These are phyloP conservation scores for Ceraceosorus bombacis DNA, from an alignment of 1,284 basidiomycete species.

Conservation along the genomic window DNA sequence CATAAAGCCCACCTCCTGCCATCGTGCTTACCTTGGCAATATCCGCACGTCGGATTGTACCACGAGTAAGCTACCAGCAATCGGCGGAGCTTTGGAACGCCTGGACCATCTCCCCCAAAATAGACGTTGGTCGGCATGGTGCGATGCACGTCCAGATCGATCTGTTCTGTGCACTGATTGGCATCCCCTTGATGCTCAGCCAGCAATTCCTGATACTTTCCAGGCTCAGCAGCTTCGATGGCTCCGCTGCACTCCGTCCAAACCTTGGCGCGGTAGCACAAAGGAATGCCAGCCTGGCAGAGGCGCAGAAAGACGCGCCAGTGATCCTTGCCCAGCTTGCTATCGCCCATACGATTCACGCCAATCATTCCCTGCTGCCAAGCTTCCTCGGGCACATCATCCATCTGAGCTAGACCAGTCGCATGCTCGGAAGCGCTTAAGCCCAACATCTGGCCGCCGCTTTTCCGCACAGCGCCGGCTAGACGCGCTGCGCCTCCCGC, in stretches of 20 bases:
- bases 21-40: constrained; percentile 37
- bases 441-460: too few species aligned
- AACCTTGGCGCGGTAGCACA: constrained; percentile 71
- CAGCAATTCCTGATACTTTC: constrained; percentile 77
- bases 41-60: constrained; percentile 52
- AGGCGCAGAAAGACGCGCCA: constrained; percentile 70
- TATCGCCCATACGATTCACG: constrained; percentile 70
- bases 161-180: constrained; percentile 65
- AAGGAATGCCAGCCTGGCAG: constrained; percentile 74
- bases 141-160: constrained; percentile 77
- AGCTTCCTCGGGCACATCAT: constrained; percentile 22
- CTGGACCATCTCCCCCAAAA: constrained; percentile 89
- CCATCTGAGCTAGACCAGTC: too few species aligned
- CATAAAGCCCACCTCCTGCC: background rate
- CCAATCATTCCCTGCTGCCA: constrained; percentile 59
- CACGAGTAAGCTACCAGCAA: constrained; percentile 85
- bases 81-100: constrained; percentile 80
- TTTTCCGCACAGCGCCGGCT: too few species aligned
- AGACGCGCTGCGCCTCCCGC: too few species aligned
- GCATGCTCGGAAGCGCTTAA: too few species aligned
- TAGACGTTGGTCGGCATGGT: constrained; percentile 88
- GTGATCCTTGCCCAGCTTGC: constrained; percentile 64
- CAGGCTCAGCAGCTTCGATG: constrained; percentile 82
- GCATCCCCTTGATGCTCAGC: constrained; percentile 56
- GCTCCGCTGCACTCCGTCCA: constrained; percentile 90